Evolutionary conservation across 108 stramenopile species (phyloP), one percentile per base, ranked within the genome.

Genomic region (Stephanodiscus triporus): DNA sequence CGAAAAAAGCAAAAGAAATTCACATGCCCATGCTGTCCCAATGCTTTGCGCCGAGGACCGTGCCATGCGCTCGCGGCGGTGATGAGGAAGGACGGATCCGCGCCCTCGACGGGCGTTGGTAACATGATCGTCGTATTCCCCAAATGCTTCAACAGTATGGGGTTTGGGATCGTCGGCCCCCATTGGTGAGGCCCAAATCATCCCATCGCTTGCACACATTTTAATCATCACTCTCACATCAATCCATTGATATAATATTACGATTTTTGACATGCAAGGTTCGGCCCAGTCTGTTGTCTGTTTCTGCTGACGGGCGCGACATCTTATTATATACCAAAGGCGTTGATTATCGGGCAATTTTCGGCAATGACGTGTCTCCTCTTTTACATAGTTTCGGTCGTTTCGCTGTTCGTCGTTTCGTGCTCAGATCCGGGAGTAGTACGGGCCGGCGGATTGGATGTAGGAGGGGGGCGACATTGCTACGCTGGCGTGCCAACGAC

Each of bases 121-220:
- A 92, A 92, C 66, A 83, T 82, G 75, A 83, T 69, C 45, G 78
- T 93, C 13, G 61, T 89, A 6, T 85, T 80, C 61, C 89, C 88
- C 6, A 45, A 66, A 42, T 75, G 86, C 50, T 85, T 70, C 61
- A 37, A 78, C 22, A 63, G 61, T 58, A 72, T 80, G 48, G 83
- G 86, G 5, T 89, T 83, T 80, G 93, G 93, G n/a, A 84, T 94
- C 14, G 24, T 88, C 23, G 93, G 93, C 26, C 90, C 90, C 8
- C 90, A 94, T 71, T 85, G 80, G 76, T 75, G 42, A 23, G 73
- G 26, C 4, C 2, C 6, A 36, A 36, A n/a, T n/a, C n/a, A n/a
- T n/a, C n/a, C n/a, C n/a, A n/a, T n/a, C n/a, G n/a, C n/a, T n/a
- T n/a, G n/a, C n/a, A n/a, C n/a, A n/a, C n/a, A n/a, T n/a, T n/a